Evolutionary conservation across 2,329 filamentous ascomycete genomes (phyloP).

Genomic region (Colletotrichum gigasporum): DNA sequence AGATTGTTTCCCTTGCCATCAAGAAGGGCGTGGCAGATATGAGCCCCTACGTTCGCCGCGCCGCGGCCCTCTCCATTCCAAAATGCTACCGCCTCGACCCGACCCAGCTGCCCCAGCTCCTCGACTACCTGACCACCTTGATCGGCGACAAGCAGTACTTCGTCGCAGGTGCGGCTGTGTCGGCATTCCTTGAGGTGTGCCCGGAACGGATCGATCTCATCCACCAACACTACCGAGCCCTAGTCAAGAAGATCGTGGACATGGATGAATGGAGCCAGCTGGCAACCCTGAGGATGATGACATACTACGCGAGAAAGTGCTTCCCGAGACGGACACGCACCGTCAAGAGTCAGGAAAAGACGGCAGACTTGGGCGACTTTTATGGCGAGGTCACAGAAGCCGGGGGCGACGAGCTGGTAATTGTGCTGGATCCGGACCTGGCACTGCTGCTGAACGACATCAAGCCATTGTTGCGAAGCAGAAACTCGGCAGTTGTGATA

Average conservation of each 20-base stretch:
- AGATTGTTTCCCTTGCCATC: constrained; percentile 95
- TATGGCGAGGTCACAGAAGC: constrained; percentile 74
- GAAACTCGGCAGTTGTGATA: constrained; percentile 91
- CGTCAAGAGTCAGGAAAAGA: constrained; percentile 53
- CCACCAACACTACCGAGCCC: constrained; percentile 85
- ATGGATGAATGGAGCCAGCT: constrained; percentile 99
- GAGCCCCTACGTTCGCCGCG: constrained; percentile 92
- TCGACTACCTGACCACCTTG: constrained; percentile 81
- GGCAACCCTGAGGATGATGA: constrained; percentile 82
- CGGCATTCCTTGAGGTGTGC: constrained; percentile 88
- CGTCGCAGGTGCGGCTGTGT: constrained; percentile 92
- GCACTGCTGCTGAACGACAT: constrained; percentile 82
- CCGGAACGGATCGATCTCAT: constrained; percentile 88
- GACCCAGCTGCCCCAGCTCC: constrained; percentile 81
- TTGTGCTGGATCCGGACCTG: constrained; percentile 82
- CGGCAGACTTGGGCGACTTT: constrained; percentile 72
- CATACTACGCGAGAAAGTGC: constrained; percentile 84
- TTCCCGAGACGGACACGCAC: constrained; percentile 78
- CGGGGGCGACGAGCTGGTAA: constrained; percentile 57
- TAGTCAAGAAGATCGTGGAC: constrained; percentile 92
- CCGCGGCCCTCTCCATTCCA: constrained; percentile 91
- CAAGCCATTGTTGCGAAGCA: constrained; percentile 86
- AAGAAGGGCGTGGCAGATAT: constrained; percentile 94
- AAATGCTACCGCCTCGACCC: constrained; percentile 96
- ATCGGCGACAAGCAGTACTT: constrained; percentile 94